Evolutionary conservation across 148 eudicot genomes (phyloP).

Genomic region (Vaccinium vitisidaea): DNA sequence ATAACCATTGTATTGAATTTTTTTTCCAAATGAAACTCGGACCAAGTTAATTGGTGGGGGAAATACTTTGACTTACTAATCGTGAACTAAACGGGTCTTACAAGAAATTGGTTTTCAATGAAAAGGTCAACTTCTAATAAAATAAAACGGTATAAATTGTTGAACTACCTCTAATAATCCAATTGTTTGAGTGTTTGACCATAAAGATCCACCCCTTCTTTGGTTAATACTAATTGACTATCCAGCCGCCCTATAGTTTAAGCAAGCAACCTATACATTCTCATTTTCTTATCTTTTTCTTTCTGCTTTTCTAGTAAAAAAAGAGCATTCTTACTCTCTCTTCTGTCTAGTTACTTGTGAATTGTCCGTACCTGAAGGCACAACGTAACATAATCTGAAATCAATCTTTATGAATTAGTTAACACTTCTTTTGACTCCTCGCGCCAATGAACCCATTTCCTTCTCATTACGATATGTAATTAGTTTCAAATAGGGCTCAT

Average conservation of each 20-base stretch:
- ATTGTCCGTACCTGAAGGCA: too few species aligned
- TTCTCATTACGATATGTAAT: too few species aligned
- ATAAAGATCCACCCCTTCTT: neutral
- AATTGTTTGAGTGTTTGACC: conserved; percentile 1
- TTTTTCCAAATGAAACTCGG: neutral
- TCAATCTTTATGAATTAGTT: too few species aligned
- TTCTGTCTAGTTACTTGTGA: too few species aligned
- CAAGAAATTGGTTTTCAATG: neutral
- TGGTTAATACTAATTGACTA: neutral
- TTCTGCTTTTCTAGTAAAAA: neutral
- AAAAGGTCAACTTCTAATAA: neutral
- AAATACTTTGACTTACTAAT: too few species aligned
- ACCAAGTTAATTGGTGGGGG: neutral
- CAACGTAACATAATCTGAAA: too few species aligned
- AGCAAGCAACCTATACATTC: too few species aligned
- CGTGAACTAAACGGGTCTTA: neutral
- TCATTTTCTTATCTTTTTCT: neutral
- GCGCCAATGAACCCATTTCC: too few species aligned
- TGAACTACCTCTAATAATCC: conserved; percentile 1
- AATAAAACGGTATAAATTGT: neutral
- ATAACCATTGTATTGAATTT: too few species aligned
- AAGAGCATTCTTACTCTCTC: too few species aligned
- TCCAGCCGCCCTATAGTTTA: neutral
- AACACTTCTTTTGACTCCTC: too few species aligned
- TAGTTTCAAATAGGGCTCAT: too few species aligned